Conservation (phyloP, 78 protist species). For the Acrasis kona region DNA sequence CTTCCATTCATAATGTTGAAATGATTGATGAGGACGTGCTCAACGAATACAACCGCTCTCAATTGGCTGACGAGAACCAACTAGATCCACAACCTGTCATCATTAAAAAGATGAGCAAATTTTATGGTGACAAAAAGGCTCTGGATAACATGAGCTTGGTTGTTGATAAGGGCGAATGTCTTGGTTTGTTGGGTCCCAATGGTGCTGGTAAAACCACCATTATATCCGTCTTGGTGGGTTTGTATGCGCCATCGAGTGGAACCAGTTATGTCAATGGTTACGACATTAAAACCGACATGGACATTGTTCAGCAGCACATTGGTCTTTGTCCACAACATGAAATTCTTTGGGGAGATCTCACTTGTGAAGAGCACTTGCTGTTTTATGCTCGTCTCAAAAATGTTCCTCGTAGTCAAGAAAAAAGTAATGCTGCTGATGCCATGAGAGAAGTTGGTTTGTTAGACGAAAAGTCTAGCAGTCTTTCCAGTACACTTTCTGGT, state of each 20-base stretch:
- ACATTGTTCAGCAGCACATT: slow-evolving; percentile 11
- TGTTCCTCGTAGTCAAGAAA: neutral
- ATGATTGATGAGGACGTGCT: neutral
- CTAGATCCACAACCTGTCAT: too few species aligned
- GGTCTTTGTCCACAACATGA: slow-evolving; percentile 39
- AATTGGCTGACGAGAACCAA: neutral
- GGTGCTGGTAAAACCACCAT: slow-evolving; percentile 33
- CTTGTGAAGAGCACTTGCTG: slow-evolving; percentile 19
- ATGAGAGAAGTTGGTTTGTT: neutral
- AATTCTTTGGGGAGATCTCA: slow-evolving; percentile 22
- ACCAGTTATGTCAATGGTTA: slow-evolving; percentile 36
- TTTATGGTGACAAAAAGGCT: neutral
- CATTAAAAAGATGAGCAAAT: too few species aligned
- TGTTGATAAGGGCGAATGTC: neutral
- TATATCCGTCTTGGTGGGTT: slow-evolving; percentile 30
- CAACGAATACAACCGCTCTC: neutral
- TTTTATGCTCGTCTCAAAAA: slow-evolving; percentile 16
- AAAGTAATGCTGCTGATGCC: neutral
- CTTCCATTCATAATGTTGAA: neutral
- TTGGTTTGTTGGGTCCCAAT: slow-evolving; percentile 7
- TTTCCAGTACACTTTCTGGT: slow-evolving; percentile 32
- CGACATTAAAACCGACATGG: slow-evolving; percentile 35
- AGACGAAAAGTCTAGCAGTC: neutral
- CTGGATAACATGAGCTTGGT: neutral
- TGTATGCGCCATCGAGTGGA: slow-evolving; percentile 35